Evolutionary conservation across 148 eudicot genomes (phyloP).

Genomic region (Chenopodium quinoa): DNA sequence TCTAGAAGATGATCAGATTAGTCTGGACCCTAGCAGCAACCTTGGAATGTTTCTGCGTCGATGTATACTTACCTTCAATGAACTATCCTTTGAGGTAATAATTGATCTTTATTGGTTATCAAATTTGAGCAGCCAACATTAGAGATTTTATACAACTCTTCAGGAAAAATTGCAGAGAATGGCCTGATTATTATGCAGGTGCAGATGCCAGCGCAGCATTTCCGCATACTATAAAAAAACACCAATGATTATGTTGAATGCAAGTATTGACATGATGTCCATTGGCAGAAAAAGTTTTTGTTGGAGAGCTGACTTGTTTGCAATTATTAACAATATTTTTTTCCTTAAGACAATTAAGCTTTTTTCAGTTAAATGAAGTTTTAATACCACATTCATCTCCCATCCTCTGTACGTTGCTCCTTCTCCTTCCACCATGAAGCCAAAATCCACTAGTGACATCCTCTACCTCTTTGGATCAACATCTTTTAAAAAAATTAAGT

Average conservation of each 20-base stretch:
- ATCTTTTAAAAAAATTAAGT: too few species aligned
- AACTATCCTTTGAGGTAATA: constrained; percentile 83
- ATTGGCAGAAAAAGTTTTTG: neutral
- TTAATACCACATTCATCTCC: too few species aligned
- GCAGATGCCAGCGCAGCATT: neutral
- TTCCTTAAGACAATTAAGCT: neutral
- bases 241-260: neutral
- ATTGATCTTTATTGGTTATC: neutral
- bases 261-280: neutral
- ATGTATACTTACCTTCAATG: constrained; percentile 75
- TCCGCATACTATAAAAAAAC: neutral
- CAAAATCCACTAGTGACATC: too few species aligned
- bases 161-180: neutral
- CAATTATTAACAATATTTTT: neutral
- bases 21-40: constrained; percentile 79
- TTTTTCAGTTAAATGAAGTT: neutral
- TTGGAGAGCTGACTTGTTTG: neutral
- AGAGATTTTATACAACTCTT: neutral
- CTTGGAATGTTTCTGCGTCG: constrained; percentile 78
- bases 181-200: neutral
- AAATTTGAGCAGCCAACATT: neutral
- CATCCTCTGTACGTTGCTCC: too few species aligned
- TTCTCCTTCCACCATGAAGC: too few species aligned
- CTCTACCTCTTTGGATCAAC: too few species aligned
- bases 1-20: constrained; percentile 86